Base-by-base conservation (phyloP, 306 rosid genomes). In the Cucumis melo region DNA sequence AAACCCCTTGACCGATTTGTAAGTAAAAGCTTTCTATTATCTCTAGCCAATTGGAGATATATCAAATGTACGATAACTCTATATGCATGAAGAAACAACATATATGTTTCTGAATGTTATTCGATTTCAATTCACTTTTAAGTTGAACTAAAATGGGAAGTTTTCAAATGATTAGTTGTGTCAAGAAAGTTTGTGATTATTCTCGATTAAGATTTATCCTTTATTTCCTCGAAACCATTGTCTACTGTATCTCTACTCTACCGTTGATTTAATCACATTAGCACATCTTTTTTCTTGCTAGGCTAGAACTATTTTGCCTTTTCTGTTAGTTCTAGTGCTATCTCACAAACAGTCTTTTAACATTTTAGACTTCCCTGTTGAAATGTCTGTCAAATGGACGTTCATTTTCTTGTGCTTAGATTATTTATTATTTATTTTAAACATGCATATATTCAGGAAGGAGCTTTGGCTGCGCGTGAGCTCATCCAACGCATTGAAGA, bases 1-100 rank as follows among this genome's bases (percentile, higher is more conserved):
- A 50, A 87, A 73, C 94, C 95, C 48, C 70, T 23, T 38, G 95
- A 87, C 74, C 94, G 97, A 65, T 91, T 94, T 72, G 98, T 94
- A 84, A 88, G 97, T 89, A 67, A 12, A 65, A 75, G 73, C 46
- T 80, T 55, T 8, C 2, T 68, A 51, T 44, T 15, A 51, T 66
- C 34, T 56, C 44, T n/a, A 62, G 50, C 75, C 14, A 17, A 58
- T 54, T 60, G 67, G 76, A 39, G 75, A 32, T 14, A 51, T 27
- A 73, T 73, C 19, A 8, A 73, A 21, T 15, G 41, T 13, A 68
- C 14, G 9, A 68, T 21, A 75, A 39, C 16, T 57, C 12, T 32
- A 29, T 36, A 34, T 68, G 21, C 16, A 13, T 29, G 54, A 50
- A 79, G 55, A 73, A 76, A 66, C 65, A 32, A 67, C n/a, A 12